Evolutionary conservation across 1,284 basidiomycete species (phyloP).

Genomic region (Tausonia pullulans): DNA sequence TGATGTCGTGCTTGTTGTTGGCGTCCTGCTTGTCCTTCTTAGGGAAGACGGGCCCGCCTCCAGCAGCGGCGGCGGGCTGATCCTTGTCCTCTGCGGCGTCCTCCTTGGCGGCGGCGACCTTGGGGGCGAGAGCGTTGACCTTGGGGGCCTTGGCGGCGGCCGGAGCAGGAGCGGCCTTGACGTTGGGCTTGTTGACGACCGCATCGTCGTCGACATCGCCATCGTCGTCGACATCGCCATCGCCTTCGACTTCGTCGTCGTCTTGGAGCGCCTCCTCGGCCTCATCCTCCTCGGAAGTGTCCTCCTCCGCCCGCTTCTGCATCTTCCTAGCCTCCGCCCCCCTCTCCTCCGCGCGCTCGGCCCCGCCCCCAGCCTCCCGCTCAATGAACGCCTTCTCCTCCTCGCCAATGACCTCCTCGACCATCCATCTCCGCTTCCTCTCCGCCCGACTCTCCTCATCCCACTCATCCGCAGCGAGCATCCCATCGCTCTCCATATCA

Average conservation of each 20-base stretch:
- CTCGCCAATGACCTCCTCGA: slow-evolving; percentile 13
- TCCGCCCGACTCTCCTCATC: slow-evolving; percentile 14
- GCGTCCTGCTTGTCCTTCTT: slow-evolving; percentile 18
- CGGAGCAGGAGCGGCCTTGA: slow-evolving; percentile 21
- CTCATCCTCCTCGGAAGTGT: slow-evolving; percentile 21
- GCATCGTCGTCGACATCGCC: slow-evolving; percentile 29
- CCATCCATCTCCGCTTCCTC: slow-evolving; percentile 15
- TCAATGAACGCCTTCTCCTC: slow-evolving; percentile 2
- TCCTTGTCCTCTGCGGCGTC: slow-evolving; percentile 26
- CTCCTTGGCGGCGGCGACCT: not conserved
- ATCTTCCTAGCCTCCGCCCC: slow-evolving; percentile 8
- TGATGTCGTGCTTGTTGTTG: slow-evolving; percentile 42
- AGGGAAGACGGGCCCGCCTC: slow-evolving; percentile 14
- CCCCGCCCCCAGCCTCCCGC: not conserved
- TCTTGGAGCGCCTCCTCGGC: slow-evolving; percentile 21
- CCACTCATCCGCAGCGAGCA: not conserved
- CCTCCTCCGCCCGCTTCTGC: slow-evolving; percentile 23
- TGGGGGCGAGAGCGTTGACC: slow-evolving; percentile 23
- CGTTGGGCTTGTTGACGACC: slow-evolving; percentile 19
- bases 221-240: slow-evolving; percentile 20
- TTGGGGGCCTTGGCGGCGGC: slow-evolving; percentile 14
- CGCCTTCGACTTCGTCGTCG: slow-evolving; percentile 14
- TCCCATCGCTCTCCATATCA: slow-evolving; percentile 13
- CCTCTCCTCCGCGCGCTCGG: slow-evolving; percentile 19
- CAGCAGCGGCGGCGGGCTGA: slow-evolving; percentile 1